Evolutionary conservation across 257 asterid species (phyloP), one percentile per base, ranked within the genome.

Genomic region (Ehretia macrophylla): DNA sequence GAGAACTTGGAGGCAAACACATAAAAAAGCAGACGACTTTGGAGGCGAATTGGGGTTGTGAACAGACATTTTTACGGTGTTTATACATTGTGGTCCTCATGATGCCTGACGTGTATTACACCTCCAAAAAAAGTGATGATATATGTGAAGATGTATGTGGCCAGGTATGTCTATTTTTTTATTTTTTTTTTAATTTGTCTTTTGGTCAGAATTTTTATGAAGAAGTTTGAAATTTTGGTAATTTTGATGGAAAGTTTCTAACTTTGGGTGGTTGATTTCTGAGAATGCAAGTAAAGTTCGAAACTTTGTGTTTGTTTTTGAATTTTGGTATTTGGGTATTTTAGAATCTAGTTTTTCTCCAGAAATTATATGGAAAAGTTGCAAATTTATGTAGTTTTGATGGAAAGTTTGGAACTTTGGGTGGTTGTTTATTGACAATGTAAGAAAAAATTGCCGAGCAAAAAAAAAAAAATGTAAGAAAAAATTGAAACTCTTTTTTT

Each of bases 111-210:
- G 69, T 65, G 65, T 74, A 75, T 69, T 72, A 73, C 51, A 55
- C 69, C 49, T 77, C 77, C 4, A 84, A 75, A 56, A 75, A 73
- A 68, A 70, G 64, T 17, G 83, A 70, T 66, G 83, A 79, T 60
- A 23, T 72, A 8, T 81, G 68, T 55, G 76, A 71, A 68, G 80
- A 69, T 55, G 75, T 73, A 66, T 77, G 94, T 44, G 75, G 75
- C 17, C 79, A 72, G 89, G 94, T 82, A 68, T 57, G 55, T 60
- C 60, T 72, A 21, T 62, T 55, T 63, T 60, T 64, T 55, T 55
- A n/a, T n/a, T 48, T 64, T 50, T 54, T 11, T 22, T 49, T 32
- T 19, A 49, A 32, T 45, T 5, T 11, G 58, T 8, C 54, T 60
- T 66, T 40, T 48, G 3, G 14, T 21, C 56, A 17, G 44, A 39